These are phyloP conservation scores for Coccomyxa sp. DNA, from an alignment of 139 green algal species.

Conservation along the genomic window DNA sequence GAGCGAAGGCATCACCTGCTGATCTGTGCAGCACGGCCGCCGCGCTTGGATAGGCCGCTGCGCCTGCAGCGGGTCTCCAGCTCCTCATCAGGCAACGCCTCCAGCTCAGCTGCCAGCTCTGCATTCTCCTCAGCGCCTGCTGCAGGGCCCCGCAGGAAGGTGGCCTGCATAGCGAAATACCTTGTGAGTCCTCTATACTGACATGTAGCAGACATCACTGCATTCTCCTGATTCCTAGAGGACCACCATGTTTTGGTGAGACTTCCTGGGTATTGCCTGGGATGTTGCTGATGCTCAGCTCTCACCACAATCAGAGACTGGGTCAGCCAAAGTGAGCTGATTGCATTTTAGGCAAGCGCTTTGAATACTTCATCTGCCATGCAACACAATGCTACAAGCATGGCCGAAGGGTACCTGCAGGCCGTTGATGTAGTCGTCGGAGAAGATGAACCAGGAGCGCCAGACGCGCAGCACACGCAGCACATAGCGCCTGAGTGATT, in stretches of 20 bases:
- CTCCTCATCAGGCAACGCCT: constrained; percentile 47
- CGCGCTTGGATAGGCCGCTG: constrained; percentile 60
- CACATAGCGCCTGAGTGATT: constrained; percentile 57
- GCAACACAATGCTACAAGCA: not conserved
- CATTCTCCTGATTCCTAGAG: not conserved
- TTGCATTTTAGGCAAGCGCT: not conserved
- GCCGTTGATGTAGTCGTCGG: constrained; percentile 84
- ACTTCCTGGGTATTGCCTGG: not conserved
- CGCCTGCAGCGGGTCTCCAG: constrained; percentile 59
- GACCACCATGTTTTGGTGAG: not conserved
- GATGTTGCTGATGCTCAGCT: not conserved
- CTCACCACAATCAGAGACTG: not conserved
- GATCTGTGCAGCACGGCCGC: too few relatives aligned
- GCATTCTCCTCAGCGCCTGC: constrained; percentile 1
- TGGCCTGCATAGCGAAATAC: constrained; percentile 34
- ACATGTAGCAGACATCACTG: not conserved
- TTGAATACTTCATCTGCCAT: not conserved
- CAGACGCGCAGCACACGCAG: constrained; percentile 81
- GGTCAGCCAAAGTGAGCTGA: not conserved
- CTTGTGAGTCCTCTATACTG: not conserved
- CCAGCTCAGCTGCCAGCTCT: constrained; percentile 46
- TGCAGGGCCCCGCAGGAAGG: constrained; percentile 45
- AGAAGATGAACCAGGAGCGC: constrained; percentile 83
- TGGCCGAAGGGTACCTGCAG: constrained; percentile 64
- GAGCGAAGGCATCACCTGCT: too few relatives aligned